phyloP scores from a whole-genome alignment of 768 basidiomycete species.

The Psilocybe cyanescens region DNA sequence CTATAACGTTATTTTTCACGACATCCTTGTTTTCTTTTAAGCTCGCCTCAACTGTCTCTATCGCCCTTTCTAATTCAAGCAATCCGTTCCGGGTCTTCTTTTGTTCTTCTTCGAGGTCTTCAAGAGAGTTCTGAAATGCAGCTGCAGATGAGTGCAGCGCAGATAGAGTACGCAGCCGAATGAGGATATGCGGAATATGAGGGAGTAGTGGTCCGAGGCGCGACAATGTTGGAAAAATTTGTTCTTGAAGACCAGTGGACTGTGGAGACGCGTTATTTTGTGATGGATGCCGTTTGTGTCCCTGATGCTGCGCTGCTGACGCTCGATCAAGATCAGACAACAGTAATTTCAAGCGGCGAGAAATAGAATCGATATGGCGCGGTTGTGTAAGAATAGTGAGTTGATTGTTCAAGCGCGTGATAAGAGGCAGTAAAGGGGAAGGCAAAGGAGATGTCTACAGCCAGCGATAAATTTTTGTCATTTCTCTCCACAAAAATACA shows the following conservation, averaged over 20 bases:
- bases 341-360: slow-evolving; percentile 89
- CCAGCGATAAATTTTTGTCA: neutral
- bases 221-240: slow-evolving; percentile 68
- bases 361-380: slow-evolving; percentile 93
- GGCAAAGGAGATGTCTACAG: slow-evolving; percentile 71
- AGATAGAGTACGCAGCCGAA: slow-evolving; percentile 85
- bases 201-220: slow-evolving; percentile 75
- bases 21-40: slow-evolving; percentile 72
- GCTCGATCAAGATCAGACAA: slow-evolving; percentile 91
- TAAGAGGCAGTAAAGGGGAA: slow-evolving; percentile 79
- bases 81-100: slow-evolving; percentile 63
- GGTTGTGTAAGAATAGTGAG: slow-evolving; percentile 91
- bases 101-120: slow-evolving; percentile 74
- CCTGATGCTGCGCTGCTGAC: slow-evolving; percentile 53
- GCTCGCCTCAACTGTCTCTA: slow-evolving; percentile 75
- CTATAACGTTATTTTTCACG: slow-evolving; percentile 74
- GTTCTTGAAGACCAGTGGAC: slow-evolving; percentile 46
- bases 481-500: neutral
- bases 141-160: slow-evolving; percentile 81
- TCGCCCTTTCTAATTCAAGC: slow-evolving; percentile 68
- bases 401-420: slow-evolving; percentile 84
- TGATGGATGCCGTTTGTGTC: slow-evolving; percentile 47
- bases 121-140: slow-evolving; percentile 71
- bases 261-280: slow-evolving; percentile 35
- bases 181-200: slow-evolving; percentile 88